Evolutionary conservation across 345 rosid species (phyloP).

Genomic region (Erucastrum elatum): DNA sequence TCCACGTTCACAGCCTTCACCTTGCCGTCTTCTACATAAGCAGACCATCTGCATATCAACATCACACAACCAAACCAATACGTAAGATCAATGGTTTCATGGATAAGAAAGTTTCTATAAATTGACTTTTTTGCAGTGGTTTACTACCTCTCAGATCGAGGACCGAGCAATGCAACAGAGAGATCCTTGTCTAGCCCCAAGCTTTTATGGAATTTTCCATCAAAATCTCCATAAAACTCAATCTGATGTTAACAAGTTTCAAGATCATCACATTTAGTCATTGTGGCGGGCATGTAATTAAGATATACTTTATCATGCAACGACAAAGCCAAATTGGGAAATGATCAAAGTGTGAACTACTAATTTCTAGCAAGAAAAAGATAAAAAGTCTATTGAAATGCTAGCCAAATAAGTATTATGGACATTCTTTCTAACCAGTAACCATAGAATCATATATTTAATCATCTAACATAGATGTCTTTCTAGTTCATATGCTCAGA

Average conservation of each 20-base stretch:
- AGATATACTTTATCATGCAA: not conserved
- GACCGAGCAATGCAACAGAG: conserved; percentile 85
- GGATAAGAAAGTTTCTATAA: not conserved
- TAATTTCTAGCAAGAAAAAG: not conserved
- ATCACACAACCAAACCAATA: conserved; percentile 2
- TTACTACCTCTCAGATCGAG: conserved; percentile 71
- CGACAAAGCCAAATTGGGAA: not conserved
- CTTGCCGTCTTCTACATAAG: conserved; percentile 79
- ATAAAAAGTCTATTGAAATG: not conserved
- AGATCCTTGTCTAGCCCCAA: conserved; percentile 84
- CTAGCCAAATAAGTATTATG: not conserved
- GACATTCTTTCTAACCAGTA: not conserved
- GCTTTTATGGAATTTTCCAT: conserved; percentile 89
- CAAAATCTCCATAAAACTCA: conserved; percentile 89
- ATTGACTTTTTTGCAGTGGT: not conserved
- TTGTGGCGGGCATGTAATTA: not conserved
- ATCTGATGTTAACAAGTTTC: conserved; percentile 45
- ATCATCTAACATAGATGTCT: not conserved
- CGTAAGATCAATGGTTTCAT: conserved; percentile 9
- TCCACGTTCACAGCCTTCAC: conserved; percentile 80
- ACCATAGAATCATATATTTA: not conserved
- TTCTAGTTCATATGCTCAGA: not conserved
- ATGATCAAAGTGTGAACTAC: not conserved
- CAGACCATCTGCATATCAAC: conserved; percentile 71
- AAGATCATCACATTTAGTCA: not conserved